Conservation (phyloP, 176 grass and related monocot genomes). For the Metroxylon sagu region DNA sequence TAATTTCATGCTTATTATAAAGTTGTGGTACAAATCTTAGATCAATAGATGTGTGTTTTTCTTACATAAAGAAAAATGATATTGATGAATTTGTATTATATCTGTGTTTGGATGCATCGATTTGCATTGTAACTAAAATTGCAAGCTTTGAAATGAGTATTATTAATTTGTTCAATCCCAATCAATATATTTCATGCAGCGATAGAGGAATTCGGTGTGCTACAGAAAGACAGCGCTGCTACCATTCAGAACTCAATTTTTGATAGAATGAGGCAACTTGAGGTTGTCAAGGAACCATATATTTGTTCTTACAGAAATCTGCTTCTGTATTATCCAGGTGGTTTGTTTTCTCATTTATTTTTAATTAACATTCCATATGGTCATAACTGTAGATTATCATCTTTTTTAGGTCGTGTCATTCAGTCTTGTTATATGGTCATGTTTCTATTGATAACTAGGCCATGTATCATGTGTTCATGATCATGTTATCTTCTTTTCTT, state of each 20-base stretch:
- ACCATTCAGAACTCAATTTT: slow-evolving; percentile 21
- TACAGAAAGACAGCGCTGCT: slow-evolving; percentile 21
- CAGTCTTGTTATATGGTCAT: too few species aligned
- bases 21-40: too few species aligned
- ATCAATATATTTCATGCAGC: slow-evolving; percentile 36
- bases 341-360: slow-evolving; percentile 6
- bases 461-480: too few species aligned
- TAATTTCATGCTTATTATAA: too few species aligned
- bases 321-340: slow-evolving; percentile 50
- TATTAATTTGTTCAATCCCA: not conserved
- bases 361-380: not conserved
- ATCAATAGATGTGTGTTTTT: too few species aligned
- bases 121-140: too few species aligned
- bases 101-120: too few species aligned
- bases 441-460: too few species aligned
- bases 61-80: too few species aligned
- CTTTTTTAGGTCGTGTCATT: too few species aligned
- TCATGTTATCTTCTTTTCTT: not conserved
- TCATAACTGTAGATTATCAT: too few species aligned
- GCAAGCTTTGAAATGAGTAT: not conserved
- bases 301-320: slow-evolving; percentile 60
- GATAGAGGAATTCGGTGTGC: slow-evolving; percentile 18
- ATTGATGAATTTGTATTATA: too few species aligned
- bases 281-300: slow-evolving; percentile 39
- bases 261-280: slow-evolving; percentile 38